These are phyloP conservation scores for Austropuccinia psidii DNA, from an alignment of 1,284 basidiomycete species.

Conservation along the genomic window DNA sequence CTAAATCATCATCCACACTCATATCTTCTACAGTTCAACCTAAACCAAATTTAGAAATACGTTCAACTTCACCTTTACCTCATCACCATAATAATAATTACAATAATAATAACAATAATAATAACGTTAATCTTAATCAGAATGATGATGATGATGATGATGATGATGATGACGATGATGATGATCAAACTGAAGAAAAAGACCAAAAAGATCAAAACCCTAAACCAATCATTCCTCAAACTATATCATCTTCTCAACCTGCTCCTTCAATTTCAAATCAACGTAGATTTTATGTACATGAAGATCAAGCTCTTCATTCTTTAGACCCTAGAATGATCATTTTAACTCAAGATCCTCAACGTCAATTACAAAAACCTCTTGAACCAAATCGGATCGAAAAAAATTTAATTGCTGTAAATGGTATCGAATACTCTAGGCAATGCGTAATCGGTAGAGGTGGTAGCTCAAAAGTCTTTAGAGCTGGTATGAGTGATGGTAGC, in stretches of 20 bases:
- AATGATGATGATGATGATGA: neutral
- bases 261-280: neutral
- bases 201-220: no score
- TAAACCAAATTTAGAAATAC: no score
- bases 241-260: neutral
- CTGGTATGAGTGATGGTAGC: neutral
- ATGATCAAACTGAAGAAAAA: no score
- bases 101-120: neutral
- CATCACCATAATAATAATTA: no score
- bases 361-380: neutral
- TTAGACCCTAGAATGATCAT: neutral
- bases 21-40: no score
- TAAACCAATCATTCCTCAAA: neutral
- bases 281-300: slow-evolving; percentile 7
- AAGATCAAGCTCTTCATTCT: no score
- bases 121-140: neutral
- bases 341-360: neutral
- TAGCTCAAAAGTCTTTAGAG: slow-evolving; percentile 79
- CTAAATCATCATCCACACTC: no score
- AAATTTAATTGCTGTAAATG: slow-evolving; percentile 56
- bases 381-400: slow-evolving; percentile 5
- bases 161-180: slow-evolving; percentile 13
- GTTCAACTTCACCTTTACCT: no score
- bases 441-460: slow-evolving; percentile 85
- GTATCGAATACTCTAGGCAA: slow-evolving; percentile 67